Evolutionary conservation across 2,329 filamentous ascomycete species (phyloP).

Genomic region (Ophiostoma novo-ulmi): DNA sequence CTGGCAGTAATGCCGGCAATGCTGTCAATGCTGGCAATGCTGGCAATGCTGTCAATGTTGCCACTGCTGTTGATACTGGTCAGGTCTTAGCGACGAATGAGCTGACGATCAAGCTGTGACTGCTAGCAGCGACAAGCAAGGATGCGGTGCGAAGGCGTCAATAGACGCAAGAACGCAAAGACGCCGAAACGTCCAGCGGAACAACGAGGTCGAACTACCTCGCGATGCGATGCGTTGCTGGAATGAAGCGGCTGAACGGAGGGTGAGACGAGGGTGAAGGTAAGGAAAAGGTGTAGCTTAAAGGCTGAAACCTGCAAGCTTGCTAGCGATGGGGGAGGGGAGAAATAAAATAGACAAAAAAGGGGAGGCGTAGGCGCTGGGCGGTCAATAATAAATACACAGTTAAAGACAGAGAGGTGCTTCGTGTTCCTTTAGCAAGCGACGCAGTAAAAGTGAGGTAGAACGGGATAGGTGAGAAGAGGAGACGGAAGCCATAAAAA

Average conservation of each 20-base stretch:
- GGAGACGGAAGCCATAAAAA: background rate
- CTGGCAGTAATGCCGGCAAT: background rate
- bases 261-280: background rate
- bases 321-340: conserved; percentile 19
- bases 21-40: background rate
- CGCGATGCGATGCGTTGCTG: conserved; percentile 10
- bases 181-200: conserved; percentile 14
- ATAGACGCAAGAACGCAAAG: background rate
- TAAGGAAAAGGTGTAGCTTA: conserved; percentile 18
- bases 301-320: conserved; percentile 24
- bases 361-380: conserved; percentile 18
- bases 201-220: conserved; percentile 10
- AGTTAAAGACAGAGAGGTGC: conserved; percentile 12
- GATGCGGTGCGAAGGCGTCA: conserved; percentile 12
- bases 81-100: background rate
- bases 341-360: conserved; percentile 15
- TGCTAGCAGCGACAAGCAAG: background rate
- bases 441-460: background rate
- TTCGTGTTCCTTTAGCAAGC: background rate
- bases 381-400: conserved; percentile 4
- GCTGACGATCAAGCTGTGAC: background rate
- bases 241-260: conserved; percentile 15
- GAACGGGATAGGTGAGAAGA: background rate
- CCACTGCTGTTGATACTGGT: background rate
- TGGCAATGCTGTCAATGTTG: background rate